Base-by-base conservation (phyloP, 2,329 filamentous ascomycete genomes). In the Aspergillus sp. region DNA sequence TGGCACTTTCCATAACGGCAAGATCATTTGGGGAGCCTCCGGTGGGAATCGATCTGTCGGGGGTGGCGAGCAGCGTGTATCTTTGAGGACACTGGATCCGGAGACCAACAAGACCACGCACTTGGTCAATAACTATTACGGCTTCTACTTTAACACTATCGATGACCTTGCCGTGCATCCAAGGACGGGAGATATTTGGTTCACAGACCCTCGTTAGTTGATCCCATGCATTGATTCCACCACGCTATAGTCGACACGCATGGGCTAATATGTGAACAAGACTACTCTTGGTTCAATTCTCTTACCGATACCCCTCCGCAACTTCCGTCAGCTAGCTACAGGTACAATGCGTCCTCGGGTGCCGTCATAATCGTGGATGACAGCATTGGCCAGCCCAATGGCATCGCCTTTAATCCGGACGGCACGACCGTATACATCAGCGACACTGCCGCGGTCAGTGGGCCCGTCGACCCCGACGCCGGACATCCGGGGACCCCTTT, bases 111-210 rank as follows among this genome's bases (percentile, higher is more conserved):
- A 71, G 10, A 76, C 77, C 4, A 68, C 68, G 6, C 73, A 70
- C 4, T 67, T 83, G 22, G 61, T 82, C 16, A 81, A 79, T 59
- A 80, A 77, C 64, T 82, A 76, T 68, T 78, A 77, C 52, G 80
- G 80, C 29, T 77, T 57, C 47, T 65, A 65, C 49, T 65, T 65
- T 51, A 65, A 63, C 46, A 65, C 61, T 4, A 57, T 65, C 29
- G 61, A 65, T 7, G 63, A 65, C 46, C 51, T 65, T 20, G 57
- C 57, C 1, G 63, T 64, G 7, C 75, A 66, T 78, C 80, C 69
- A 78, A 81, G 54, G 18, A 77, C 75, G 0, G 78, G 78, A 51
- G 77, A 80, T 47, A 70, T 83, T 47, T 83, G 80, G 79, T 82
- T 83, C 69, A 82, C 81, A 1, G 81, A 82, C 62, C 76, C 78